Evolutionary conservation across 2,329 filamentous ascomycete species (phyloP), one percentile per base, ranked within the genome.

Genomic region (Colletotrichum sp.): DNA sequence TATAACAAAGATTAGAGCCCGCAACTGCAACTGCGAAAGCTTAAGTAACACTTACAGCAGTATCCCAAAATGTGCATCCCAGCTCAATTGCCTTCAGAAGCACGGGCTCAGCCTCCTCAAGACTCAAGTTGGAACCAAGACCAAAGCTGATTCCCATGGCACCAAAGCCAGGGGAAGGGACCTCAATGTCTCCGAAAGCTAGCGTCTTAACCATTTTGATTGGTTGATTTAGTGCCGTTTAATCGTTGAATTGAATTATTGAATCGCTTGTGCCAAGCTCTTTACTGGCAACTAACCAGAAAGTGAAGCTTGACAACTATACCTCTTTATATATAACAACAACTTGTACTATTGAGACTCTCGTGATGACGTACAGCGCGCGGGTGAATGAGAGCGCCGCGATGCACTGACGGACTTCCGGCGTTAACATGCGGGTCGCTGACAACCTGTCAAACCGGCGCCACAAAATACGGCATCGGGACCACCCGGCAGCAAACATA

Each of bases 61-160:
- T 87, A 43, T 87, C 85, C 85, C 85, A 86, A 74, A 86, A 87
- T 2, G 85, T 87, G 74, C 86, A 88, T 5, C 86, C 86, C 1
- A 87, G 77, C 67, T 88, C 85, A 70, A 89, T 83, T 0, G 88
- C 88, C 76, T 89, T 90, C 28, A 88, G 75, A 0, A 90, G 81
- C 0, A 89, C 87, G 15, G 87, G 87, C 75, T 89, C 88, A 6
- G 87, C 87, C 77, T 89, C 77, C 69, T 89, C 86, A 1, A 84
- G 78, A 34, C 77, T 85, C 5, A 89, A 77, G 72, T 87, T 86
- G 48, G 65, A 83, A 6, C 88, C 87, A 24, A 88, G 61, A 5
- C 83, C 86, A 72, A 84, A 85, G 76, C 82, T 88, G 15, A 89
- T 78, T 9, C 88, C 88, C 87, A 89, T 90, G 13, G 87, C 87